Conservation (phyloP, 352 stramenopile genomes). For the Pythium phragmitis region DNA sequence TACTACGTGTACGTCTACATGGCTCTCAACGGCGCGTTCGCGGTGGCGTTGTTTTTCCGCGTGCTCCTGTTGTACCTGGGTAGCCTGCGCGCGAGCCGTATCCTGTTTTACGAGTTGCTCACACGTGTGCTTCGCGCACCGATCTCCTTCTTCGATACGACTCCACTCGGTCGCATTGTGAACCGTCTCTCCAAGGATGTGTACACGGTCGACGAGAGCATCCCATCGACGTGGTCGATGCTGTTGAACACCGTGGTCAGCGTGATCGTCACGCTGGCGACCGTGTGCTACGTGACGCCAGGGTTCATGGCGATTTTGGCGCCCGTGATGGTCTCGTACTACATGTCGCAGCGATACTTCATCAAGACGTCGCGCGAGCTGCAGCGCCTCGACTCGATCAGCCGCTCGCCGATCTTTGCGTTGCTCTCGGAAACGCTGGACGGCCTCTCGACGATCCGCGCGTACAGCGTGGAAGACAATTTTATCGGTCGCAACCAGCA, state of each 20-base stretch:
- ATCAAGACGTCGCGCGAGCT: constrained; percentile 91
- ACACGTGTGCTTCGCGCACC: constrained; percentile 60
- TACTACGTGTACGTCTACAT: constrained; percentile 87
- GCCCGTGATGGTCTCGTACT: constrained; percentile 68
- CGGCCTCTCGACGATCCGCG: constrained; percentile 95
- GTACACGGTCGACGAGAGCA: constrained; percentile 73
- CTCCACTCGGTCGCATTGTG: constrained; percentile 72
- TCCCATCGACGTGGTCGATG: constrained; percentile 65
- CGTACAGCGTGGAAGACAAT: constrained; percentile 53
- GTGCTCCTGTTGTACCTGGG: constrained; percentile 58
- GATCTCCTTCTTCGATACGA: constrained; percentile 83
- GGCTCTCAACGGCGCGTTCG: constrained; percentile 62
- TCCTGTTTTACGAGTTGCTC: constrained; percentile 68
- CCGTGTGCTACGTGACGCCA: constrained; percentile 70
- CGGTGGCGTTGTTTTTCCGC: constrained; percentile 62
- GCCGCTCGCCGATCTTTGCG: constrained; percentile 92
- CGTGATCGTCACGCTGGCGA: constrained; percentile 59
- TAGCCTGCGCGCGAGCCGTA: constrained; percentile 58
- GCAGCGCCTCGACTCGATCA: constrained; percentile 95
- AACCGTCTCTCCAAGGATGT: constrained; percentile 81
- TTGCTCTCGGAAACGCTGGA: constrained; percentile 94
- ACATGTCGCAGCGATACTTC: constrained; percentile 90
- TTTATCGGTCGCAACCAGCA: constrained; percentile 55
- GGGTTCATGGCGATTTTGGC: constrained; percentile 71
- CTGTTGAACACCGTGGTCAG: constrained; percentile 70